Percentiles rank a stretch among this genome's conserved stretches.
phyloP scores from a whole-genome alignment of 352 stramenopile genomes.

The Pythium coloratum region DNA sequence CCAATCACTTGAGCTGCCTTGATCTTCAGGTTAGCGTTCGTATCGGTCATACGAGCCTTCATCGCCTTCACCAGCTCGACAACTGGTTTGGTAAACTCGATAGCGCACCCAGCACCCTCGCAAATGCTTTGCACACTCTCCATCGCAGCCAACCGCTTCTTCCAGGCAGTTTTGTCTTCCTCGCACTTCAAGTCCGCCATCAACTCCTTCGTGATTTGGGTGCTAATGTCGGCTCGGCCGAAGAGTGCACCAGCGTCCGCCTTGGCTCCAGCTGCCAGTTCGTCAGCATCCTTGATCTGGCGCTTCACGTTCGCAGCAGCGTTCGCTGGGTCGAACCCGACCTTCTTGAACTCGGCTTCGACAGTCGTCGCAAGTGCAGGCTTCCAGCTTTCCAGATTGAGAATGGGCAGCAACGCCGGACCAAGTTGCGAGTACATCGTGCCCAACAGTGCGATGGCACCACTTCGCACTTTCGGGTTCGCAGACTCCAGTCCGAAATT shows the following conservation, averaged over 20 bases:
- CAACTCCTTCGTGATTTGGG: conserved; percentile 85
- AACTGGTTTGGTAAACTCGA: conserved; percentile 84
- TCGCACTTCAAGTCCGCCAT: conserved; percentile 86
- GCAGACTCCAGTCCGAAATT: conserved; percentile 69
- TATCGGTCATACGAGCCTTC: conserved; percentile 80
- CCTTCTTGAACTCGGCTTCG: conserved; percentile 81
- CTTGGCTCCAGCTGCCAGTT: conserved; percentile 33
- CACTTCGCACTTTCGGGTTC: conserved; percentile 75
- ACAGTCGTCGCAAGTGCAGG: conserved; percentile 73
- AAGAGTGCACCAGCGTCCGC: conserved; percentile 60
- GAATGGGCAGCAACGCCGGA: conserved; percentile 71
- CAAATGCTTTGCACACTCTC: conserved; percentile 78
- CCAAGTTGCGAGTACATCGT: conserved; percentile 86
- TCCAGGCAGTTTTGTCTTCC: conserved; percentile 83
- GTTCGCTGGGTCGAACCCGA: conserved; percentile 66
- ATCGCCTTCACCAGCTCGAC: conserved; percentile 73
- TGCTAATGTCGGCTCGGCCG: conserved; percentile 73
- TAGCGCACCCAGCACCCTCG: conserved; percentile 67
- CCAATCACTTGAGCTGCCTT: conserved; percentile 85
- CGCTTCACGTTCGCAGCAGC: conserved; percentile 60
- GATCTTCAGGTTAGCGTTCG: conserved; percentile 87
- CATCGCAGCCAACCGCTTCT: conserved; percentile 83
- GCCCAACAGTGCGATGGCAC: conserved; percentile 64
- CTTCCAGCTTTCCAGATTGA: conserved; percentile 85
- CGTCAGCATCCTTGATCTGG: conserved; percentile 70